Evolutionary conservation across 2,329 filamentous ascomycete species (phyloP).

Genomic region (Sclerotinia borealis): DNA sequence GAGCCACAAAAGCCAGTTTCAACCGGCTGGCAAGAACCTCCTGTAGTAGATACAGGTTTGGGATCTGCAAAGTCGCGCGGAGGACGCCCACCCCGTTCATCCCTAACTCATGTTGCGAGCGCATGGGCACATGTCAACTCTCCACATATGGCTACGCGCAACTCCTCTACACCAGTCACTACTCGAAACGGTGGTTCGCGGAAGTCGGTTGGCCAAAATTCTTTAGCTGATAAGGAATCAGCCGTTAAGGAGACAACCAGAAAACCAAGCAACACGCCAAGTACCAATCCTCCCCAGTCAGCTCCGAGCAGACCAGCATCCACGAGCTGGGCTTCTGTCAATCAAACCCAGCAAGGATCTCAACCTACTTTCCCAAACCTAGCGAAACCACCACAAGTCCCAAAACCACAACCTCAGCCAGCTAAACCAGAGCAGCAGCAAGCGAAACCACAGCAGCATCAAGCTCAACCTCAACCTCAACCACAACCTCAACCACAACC

Average conservation of each 20-base stretch:
- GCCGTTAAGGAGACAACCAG: neutral
- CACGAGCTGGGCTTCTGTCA: slow-evolving; percentile 15
- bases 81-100: slow-evolving; percentile 7
- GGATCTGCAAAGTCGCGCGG: slow-evolving; percentile 3
- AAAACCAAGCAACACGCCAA: slow-evolving; percentile 1
- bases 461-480: neutral
- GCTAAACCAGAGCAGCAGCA: neutral
- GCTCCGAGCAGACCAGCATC: neutral
- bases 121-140: slow-evolving; percentile 28
- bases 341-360: slow-evolving; percentile 7
- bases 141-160: slow-evolving; percentile 5
- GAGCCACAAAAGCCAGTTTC: slow-evolving; percentile 13
- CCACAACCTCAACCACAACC: neutral
- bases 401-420: slow-evolving; percentile 7
- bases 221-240: neutral
- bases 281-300: slow-evolving; percentile 7
- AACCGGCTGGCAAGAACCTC: slow-evolving; percentile 28
- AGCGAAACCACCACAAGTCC: slow-evolving; percentile 2
- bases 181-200: slow-evolving; percentile 4
- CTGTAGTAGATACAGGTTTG: slow-evolving; percentile 27
- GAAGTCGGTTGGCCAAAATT: neutral
- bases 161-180: slow-evolving; percentile 5
- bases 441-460: neutral
- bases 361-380: slow-evolving; percentile 5
- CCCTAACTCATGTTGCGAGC: neutral